phyloP scores from a whole-genome alignment of 768 basidiomycete genomes.

The Agrocybe pediades region DNA sequence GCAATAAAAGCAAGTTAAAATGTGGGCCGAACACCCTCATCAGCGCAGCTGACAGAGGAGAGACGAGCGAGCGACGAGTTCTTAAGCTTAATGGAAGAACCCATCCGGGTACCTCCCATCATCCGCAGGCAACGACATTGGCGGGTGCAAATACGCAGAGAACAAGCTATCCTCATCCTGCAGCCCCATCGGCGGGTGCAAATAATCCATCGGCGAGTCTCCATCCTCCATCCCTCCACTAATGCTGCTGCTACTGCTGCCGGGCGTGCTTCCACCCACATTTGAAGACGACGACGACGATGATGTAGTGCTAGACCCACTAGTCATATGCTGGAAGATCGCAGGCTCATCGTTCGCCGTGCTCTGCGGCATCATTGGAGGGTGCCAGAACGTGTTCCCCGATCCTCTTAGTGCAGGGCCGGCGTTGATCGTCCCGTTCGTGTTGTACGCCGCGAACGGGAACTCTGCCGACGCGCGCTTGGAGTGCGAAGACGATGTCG shows the following conservation, averaged over 20 bases:
- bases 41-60: conserved; percentile 18
- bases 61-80: background rate
- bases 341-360: conserved; percentile 49
- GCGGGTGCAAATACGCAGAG: conserved; percentile 47
- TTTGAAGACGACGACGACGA: too few relatives aligned
- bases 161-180: conserved; percentile 67
- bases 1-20: conserved; percentile 2
- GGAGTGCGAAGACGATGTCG: conserved; percentile 55
- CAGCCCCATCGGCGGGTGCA: conserved; percentile 64
- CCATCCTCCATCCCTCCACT: conserved; percentile 27
- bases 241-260: conserved; percentile 6
- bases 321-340: conserved; percentile 60
- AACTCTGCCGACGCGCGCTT: conserved; percentile 69
- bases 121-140: conserved; percentile 44
- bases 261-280: conserved; percentile 10
- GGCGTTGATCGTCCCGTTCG: conserved; percentile 31
- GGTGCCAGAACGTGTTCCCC: conserved; percentile 76
- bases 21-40: background rate
- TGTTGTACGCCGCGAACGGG: conserved; percentile 57
- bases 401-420: conserved; percentile 58
- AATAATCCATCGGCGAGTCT: conserved; percentile 72
- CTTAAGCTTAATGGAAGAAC: background rate
- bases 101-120: conserved; percentile 6
- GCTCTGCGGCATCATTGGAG: conserved; percentile 64
- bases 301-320: too few relatives aligned